Base-by-base conservation (phyloP, 2,329 filamentous ascomycete species). In the Orbilia brochopaga region DNA sequence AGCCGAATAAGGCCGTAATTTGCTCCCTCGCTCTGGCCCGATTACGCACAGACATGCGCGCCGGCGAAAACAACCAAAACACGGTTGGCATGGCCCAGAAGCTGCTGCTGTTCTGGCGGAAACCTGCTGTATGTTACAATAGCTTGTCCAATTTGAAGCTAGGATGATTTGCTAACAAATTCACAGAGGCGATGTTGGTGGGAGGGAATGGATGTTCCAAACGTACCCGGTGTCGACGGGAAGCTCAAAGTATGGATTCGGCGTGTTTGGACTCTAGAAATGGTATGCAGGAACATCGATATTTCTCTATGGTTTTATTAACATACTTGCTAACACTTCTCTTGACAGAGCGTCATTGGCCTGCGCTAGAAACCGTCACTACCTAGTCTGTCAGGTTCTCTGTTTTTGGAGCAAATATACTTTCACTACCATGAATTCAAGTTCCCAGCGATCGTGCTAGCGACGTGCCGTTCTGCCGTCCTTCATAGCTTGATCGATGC, bases 31-130 rank as follows among this genome's bases (percentile, higher is more conserved):
- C 93, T 10, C 86, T 99, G 64, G 94, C 94, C 37, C 88, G 94
- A 75, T 85, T 99, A 76, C 89, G 94, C 61, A 97, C 92, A 70
- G 94, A 97, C 77, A 92, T 96, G 77, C 88, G 91, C 61, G 53
- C 70, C n/a, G 73, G 67, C 6, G 75, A 76, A 13, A 91, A 92
- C 76, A 88, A 88, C 77, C 87, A 88, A 69, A 85, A 87, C 81
- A 88, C 86, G 78, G 91, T 97, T 17, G 93, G 93, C 58, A 99
- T 99, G 94, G 94, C 94, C 11, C 94, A 99, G 80, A 99, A 99
- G 82, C 85, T 99, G 52, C 84, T 99, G 13, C 85, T 99, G 2
- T 99, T 99, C 83, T 99, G 94, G 94, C 87, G 94, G 75, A 99
- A 99, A 81, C 94, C 94, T 15, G 94, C 94, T 13, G 76, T 77